These are phyloP conservation scores for Epichloe baconii DNA, from an alignment of 2,329 filamentous ascomycete species.

Conservation along the genomic window DNA sequence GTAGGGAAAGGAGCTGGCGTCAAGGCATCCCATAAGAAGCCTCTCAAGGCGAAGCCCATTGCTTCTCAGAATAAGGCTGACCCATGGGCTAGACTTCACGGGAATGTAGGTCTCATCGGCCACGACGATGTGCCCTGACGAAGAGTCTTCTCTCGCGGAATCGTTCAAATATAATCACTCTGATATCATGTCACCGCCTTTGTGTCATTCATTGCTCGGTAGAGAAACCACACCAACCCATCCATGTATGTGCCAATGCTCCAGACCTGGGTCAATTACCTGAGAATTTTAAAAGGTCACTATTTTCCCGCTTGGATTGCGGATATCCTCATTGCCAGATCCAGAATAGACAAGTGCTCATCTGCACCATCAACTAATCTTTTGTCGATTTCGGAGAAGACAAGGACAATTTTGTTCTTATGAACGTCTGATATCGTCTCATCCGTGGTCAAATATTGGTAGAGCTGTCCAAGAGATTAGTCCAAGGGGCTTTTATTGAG, in stretches of 20 bases:
- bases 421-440: conserved; percentile 72
- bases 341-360: conserved; percentile 83
- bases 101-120: conserved; percentile 39
- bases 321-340: conserved; percentile 71
- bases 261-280: not conserved
- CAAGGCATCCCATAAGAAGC: conserved; percentile 1
- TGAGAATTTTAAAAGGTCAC: not conserved
- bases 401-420: conserved; percentile 78
- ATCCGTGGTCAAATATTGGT: conserved; percentile 70
- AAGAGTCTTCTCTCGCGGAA: not conserved
- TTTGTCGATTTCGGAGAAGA: conserved; percentile 94
- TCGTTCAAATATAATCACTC: not conserved
- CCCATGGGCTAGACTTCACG: conserved; percentile 39
- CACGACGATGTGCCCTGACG: conserved; percentile 16
- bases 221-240: not conserved
- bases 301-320: conserved; percentile 46
- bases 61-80: conserved; percentile 16
- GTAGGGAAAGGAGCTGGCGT: conserved; percentile 8
- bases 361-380: conserved; percentile 87
- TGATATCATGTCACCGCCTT: not conserved
- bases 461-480: conserved; percentile 41
- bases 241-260: conserved; percentile 1
- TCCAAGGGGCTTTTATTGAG: not conserved
- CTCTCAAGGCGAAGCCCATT: conserved; percentile 11
- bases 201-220: not conserved